Percentiles rank a stretch among this genome's conserved stretches.
Evolutionary conservation across 2,329 filamentous ascomycete species (phyloP).

Genomic region (Diaporthe ilicicola): DNA sequence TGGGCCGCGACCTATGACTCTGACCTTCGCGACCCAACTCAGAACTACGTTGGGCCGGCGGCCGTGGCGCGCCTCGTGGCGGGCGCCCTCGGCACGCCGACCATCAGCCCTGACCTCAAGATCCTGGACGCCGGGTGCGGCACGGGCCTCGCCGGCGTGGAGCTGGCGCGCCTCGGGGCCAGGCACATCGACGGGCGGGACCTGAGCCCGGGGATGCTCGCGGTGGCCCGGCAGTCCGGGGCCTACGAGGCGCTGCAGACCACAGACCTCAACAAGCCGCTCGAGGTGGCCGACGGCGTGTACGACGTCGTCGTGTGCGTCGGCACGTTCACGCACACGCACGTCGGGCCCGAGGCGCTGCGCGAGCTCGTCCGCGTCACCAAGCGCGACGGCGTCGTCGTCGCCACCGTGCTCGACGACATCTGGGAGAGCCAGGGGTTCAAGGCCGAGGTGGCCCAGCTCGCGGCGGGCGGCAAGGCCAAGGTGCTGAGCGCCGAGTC

Average conservation of each 20-base stretch:
- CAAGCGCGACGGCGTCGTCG: conserved; percentile 42
- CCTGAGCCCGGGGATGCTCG: conserved; percentile 23
- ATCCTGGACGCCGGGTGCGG: conserved; percentile 24
- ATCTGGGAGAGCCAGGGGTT: conserved; percentile 28
- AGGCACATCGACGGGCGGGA: conserved; percentile 17
- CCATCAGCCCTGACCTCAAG: conserved; percentile 5
- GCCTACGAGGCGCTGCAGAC: conserved; percentile 19
- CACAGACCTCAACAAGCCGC: conserved; percentile 18
- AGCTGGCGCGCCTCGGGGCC: conserved; percentile 10
- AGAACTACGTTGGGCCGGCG: conserved; percentile 20
- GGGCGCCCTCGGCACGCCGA: background rate
- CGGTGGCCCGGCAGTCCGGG: conserved; percentile 19
- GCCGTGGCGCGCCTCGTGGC: conserved; percentile 9
- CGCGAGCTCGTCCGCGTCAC: conserved; percentile 37
- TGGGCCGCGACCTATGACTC: conserved; percentile 22
- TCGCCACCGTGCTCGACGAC: conserved; percentile 33
- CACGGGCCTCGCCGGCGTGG: conserved; percentile 19
- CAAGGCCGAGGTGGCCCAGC: conserved; percentile 24
- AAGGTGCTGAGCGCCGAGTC: conserved; percentile 24
- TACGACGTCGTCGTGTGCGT: conserved; percentile 25
- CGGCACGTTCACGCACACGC: conserved; percentile 20
- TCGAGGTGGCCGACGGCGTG: background rate
- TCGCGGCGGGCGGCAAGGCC: conserved; percentile 16
- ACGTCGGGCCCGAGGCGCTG: conserved; percentile 10
- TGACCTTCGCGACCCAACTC: conserved; percentile 10